These are phyloP conservation scores for Discostella pseudostelligera DNA, from an alignment of 108 stramenopile genomes.

Conservation along the genomic window DNA sequence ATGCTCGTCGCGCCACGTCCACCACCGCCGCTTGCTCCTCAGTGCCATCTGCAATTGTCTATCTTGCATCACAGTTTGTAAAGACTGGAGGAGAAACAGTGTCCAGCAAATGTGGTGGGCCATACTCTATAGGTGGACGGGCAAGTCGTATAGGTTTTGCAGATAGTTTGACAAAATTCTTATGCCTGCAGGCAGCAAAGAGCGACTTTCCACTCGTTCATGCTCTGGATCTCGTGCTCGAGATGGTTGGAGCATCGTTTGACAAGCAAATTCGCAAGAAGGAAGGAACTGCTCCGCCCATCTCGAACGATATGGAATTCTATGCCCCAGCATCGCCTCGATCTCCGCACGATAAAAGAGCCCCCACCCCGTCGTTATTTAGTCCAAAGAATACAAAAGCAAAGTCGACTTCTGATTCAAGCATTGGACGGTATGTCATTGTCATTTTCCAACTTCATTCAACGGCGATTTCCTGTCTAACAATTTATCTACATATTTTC, in stretches of 20 bases:
- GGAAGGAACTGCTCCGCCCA: neutral
- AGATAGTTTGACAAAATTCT: conserved; percentile 49
- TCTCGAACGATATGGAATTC: conserved; percentile 18
- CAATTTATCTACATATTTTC: too few species aligned
- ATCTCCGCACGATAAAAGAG: conserved; percentile 38
- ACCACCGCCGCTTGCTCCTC: conserved; percentile 49
- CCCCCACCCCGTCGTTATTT: conserved; percentile 42
- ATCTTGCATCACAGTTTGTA: conserved; percentile 66
- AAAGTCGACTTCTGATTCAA: conserved; percentile 68
- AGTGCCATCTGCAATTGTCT: conserved; percentile 50
- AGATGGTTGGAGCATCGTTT: conserved; percentile 71
- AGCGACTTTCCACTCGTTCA: conserved; percentile 50
- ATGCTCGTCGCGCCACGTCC: conserved; percentile 33
- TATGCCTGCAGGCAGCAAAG: conserved; percentile 51
- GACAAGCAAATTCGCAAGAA: conserved; percentile 58
- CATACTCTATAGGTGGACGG: conserved; percentile 73
- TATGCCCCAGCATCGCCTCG: conserved; percentile 35
- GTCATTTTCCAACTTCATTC: conserved; percentile 6
- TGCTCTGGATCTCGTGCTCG: conserved; percentile 51
- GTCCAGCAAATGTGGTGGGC: conserved; percentile 64
- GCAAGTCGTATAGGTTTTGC: conserved; percentile 72
- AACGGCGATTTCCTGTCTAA: too few species aligned
- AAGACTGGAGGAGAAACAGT: conserved; percentile 77
- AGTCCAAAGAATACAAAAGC: conserved; percentile 42
- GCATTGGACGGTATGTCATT: conserved; percentile 49